Conservation (phyloP, 2,329 filamentous ascomycete species). For the Periconia sp. region DNA sequence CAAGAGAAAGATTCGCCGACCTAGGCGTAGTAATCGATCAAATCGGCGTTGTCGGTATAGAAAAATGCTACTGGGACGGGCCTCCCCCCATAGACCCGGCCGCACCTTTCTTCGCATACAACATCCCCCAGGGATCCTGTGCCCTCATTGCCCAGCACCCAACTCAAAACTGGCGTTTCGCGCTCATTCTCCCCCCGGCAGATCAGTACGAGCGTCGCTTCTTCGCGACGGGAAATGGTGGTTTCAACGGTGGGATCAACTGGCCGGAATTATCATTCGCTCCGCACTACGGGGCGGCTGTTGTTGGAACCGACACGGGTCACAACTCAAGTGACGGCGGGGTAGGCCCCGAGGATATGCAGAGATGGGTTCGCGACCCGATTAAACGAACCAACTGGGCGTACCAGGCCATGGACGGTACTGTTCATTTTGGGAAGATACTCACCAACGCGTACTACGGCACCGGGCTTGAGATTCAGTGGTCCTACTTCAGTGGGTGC, state of each 20-base stretch:
- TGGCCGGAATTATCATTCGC: not conserved
- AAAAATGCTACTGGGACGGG: not conserved
- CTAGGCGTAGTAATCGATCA: not conserved
- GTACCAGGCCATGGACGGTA: constrained; percentile 2
- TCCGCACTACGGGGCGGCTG: not conserved
- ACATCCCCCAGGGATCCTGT: constrained; percentile 4
- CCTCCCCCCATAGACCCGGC: not conserved
- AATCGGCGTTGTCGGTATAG: not conserved
- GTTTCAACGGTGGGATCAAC: constrained; percentile 1
- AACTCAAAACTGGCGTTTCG: not conserved
- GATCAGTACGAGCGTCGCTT: not conserved
- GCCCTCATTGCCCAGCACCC: not conserved
- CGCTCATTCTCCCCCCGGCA: not conserved
- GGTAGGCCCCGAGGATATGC: not conserved
- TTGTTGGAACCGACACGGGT: not conserved
- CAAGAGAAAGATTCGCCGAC: not conserved
- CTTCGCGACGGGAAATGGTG: not conserved
- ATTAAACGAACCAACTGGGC: constrained; percentile 2
- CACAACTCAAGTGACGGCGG: constrained; percentile 1
- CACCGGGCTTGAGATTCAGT: not conserved
- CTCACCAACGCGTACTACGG: constrained; percentile 1
- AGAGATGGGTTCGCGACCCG: not conserved
- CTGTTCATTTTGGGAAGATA: not conserved
- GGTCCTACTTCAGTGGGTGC: constrained; percentile 1
- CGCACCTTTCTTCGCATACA: not conserved